Base-by-base conservation (phyloP, 1,284 basidiomycete species). In the Ustilago crameri region DNA sequence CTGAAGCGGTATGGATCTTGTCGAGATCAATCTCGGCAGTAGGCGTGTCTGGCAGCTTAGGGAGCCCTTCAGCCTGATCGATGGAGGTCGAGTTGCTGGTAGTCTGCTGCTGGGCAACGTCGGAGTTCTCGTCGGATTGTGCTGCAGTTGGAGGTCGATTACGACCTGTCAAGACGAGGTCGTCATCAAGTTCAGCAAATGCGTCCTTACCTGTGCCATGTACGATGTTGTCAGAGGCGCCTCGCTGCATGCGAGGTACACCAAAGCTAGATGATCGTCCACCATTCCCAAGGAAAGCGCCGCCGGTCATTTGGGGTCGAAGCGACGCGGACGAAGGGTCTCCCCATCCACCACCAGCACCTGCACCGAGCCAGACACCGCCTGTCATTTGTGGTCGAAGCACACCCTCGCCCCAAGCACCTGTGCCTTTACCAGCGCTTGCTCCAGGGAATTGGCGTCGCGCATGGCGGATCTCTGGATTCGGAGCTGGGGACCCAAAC, bases 341-440 rank as follows among this genome's bases (percentile, higher is more conserved):
- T 14, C 63, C 62, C 74, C 75, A 75, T 22, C 66, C 60, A 20
- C 69, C 69, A 14, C 63, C 62, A 34, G 60, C 58, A 22, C 64
- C 70, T 12, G 50, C 59, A n/a, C 74, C 78, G 22, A 76, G 63
- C 76, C 76, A 77, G 23, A 70, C 67, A 22, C 76, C 78, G 14
- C 78, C 78, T 8, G 78, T 80, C 64, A 76, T 64, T 57, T 80
- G 78, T 22, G 78, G 78, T 26, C 76, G 56, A 14, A 80, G 53
- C 15, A 75, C 76, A 17, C 71, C 68, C 43, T 78, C 76, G 5
- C 76, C 74, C 72, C 76, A 77, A 15, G 66, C 65, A 12, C 75
- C 75, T 7, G 63, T 74, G 4, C 76, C 76, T 22, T 60, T 66
- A 20, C 62, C 69, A 18, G 66, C 55, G n/a, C 63, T 56, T 7